Evolutionary conservation across 805 yeast genomes (phyloP), one percentile per base, ranked within the genome.

Genomic region (Metschnikowia henanensis): DNA sequence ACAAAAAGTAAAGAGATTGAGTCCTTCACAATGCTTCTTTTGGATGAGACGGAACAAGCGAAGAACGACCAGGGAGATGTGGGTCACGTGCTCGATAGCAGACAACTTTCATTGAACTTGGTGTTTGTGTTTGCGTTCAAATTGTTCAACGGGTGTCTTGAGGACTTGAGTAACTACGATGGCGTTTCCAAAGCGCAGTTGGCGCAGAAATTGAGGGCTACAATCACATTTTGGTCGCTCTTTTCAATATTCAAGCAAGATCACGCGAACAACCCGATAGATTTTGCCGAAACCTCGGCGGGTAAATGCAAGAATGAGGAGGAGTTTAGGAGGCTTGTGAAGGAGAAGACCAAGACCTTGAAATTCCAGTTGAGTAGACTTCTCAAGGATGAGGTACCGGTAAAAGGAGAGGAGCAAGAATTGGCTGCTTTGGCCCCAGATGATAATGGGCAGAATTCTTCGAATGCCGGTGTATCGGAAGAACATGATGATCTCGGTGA

Each of bases 41-140:
- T 92, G 43, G 95, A 85, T 56, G 77, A 76, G 3, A 79, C 94
- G 29, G 99, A 94, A 58, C 46, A 53, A 2, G 65, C 74, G 46
- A 83, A 82, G 55, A 65, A 62, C 4, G 66, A 64, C 4, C 70
- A 68, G 40, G 76, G 66, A 6, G 58, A 68, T 17, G 53, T 79
- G 3, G 61, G 56, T 30, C 77, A 73, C 15, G 71, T 88, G 10
- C 65, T 91, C 16, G 65, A 64, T 21, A 87, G 84, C 52, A 81
- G 80, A 49, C 76, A 72, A 9, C 72, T 82, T 4, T 66, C 76
- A 47, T 73, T 50, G 35, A 49, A 52, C 26, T 31, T 45, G 20
- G 48, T 54, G 30, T 49, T 53, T 35, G 47, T 73, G 45, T 86
- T 88, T 59, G 76, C 83, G 3, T 68, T 75, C 56, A 66, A 73